These are phyloP conservation scores for Metschnikowia sp. DNA, from an alignment of 805 yeast genomes.

Conservation along the genomic window DNA sequence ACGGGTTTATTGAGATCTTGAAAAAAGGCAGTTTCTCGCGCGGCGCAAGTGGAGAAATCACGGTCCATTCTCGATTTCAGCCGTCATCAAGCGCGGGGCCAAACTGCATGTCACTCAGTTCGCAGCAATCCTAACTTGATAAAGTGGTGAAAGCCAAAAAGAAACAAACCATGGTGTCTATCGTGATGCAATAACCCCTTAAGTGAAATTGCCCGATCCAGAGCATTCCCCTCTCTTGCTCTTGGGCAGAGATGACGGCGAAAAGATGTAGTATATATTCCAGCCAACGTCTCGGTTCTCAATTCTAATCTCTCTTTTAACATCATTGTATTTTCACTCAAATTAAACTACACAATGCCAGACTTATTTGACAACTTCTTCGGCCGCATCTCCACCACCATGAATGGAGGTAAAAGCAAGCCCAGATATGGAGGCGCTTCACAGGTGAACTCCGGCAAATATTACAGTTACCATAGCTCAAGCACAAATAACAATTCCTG, in stretches of 20 bases:
- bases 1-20: neutral
- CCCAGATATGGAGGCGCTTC: conserved; percentile 29
- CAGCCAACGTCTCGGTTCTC: too few species aligned
- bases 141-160: too few species aligned
- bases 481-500: conserved; percentile 39
- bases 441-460: conserved; percentile 37
- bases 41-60: too few species aligned
- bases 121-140: too few species aligned
- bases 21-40: neutral
- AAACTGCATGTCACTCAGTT: too few species aligned
- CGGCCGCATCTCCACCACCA: conserved; percentile 26
- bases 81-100: too few species aligned
- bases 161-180: too few species aligned
- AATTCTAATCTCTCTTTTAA: neutral
- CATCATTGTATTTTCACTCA: neutral
- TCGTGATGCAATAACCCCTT: too few species aligned
- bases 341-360: conserved; percentile 19
- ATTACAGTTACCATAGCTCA: conserved; percentile 34
- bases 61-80: too few species aligned
- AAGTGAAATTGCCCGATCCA: neutral
- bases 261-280: too few species aligned
- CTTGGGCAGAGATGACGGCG: too few species aligned
- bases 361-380: conserved; percentile 42
- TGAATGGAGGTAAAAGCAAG: conserved; percentile 34
- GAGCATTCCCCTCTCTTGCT: neutral